Evolutionary conservation across 129 eudicot genomes (phyloP), one percentile per base, ranked within the genome.

Genomic region (Chrysanthemum lavandulifolium): DNA sequence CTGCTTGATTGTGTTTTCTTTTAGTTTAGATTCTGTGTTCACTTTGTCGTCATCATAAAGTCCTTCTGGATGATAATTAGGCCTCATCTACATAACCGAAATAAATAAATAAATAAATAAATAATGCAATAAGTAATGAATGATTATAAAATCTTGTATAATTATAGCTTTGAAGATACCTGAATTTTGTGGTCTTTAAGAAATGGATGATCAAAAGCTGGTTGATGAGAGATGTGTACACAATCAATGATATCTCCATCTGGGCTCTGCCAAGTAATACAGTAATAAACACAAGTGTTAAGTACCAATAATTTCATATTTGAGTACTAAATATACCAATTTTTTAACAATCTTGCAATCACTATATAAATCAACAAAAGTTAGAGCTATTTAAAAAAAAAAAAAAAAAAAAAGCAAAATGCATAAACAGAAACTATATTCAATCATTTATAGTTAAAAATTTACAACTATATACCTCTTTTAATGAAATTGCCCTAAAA

Each of bases 121-220:
- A 53, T 16, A 55, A 40, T 4, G 6, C 0, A 51, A 23, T 14
- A 13, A 67, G 52, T 7, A 50, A 49, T 14, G 25, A 57, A 2
- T n/a, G 23, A 12, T 1, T 57, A 65, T 8, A 0, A 67, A 57
- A 66, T 56, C 36, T 31, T 69, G 13, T 51, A 66, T 60, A 48
- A 79, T 58, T 13, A 15, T 13, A 61, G 40, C 12, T 12, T 29
- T 55, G 51, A 66, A 6, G 21, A 56, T 14, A 88, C 96, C 94
- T 92, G 94, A 68, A 92, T 87, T 76, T 90, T 92, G 85, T 92
- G 96, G 77, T 89, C 92, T 84, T 87, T 92, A 73, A 92, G 96
- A 14, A 86, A 92, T 15, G 96, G 96, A 18, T 92, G 98, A 80
- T 92, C 98, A 78, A 92, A 86, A 66, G 98, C 96, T 50, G 95